Percentiles rank a stretch among this genome's conserved stretches.
Conservation (phyloP, 2,329 filamentous ascomycete genomes). For the Cladorrhinum sp. region DNA sequence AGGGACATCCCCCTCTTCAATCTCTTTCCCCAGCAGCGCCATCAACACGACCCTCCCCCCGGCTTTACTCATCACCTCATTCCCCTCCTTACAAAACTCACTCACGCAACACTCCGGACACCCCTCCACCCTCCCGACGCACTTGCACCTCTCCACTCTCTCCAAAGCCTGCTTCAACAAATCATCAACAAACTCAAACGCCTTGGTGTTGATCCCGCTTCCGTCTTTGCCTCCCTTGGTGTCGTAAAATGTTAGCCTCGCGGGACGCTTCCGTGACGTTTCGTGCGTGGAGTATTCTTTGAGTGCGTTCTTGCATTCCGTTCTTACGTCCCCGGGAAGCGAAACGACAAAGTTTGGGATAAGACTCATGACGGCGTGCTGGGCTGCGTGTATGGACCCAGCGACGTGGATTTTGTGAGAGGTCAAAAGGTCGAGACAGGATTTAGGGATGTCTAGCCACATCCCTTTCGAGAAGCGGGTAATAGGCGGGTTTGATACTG, state of each 20-base stretch:
- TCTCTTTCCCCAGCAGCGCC: slow-evolving; percentile 68
- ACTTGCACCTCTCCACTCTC: slow-evolving; percentile 73
- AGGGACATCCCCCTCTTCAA: slow-evolving; percentile 74
- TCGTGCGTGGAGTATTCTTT: slow-evolving; percentile 80
- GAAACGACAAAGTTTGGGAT: slow-evolving; percentile 89
- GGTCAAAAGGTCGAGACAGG: slow-evolving; percentile 74
- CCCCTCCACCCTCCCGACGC: slow-evolving; percentile 57
- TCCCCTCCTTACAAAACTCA: slow-evolving; percentile 79
- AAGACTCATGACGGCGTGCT: slow-evolving; percentile 83
- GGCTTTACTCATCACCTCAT: slow-evolving; percentile 91
- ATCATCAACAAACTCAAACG: slow-evolving; percentile 86
- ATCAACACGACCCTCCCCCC: slow-evolving; percentile 80
- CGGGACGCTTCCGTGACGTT: slow-evolving; percentile 74
- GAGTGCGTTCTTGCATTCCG: slow-evolving; percentile 84
- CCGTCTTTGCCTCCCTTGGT: slow-evolving; percentile 83
- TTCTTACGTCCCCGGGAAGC: slow-evolving; percentile 86
- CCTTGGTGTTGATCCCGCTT: slow-evolving; percentile 84
- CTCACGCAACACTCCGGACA: slow-evolving; percentile 89
- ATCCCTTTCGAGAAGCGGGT: slow-evolving; percentile 82
- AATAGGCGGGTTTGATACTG: slow-evolving; percentile 91
- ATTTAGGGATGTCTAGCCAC: slow-evolving; percentile 88
- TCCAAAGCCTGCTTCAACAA: slow-evolving; percentile 72
- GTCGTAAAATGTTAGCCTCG: slow-evolving; percentile 89
- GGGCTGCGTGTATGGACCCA: slow-evolving; percentile 88
- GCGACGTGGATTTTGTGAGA: slow-evolving; percentile 73